Percentiles rank a stretch among this genome's conserved stretches.
These are phyloP conservation scores for Streptanthus diversifolius DNA, from an alignment of 345 rosid genomes.

Conservation along the genomic window DNA sequence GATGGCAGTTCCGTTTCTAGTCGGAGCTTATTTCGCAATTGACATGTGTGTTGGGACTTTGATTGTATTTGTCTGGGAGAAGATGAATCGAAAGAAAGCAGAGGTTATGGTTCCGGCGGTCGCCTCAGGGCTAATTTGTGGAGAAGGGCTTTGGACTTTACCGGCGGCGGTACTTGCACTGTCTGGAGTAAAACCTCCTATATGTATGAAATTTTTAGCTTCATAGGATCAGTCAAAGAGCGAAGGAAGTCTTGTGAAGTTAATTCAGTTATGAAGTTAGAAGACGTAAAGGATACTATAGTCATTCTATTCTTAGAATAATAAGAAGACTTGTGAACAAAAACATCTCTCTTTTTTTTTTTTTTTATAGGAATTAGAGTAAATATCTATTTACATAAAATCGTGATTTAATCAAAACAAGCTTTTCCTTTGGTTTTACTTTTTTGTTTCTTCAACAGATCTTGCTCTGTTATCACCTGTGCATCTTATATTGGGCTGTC, in stretches of 20 bases:
- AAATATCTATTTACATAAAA: conserved; percentile 1
- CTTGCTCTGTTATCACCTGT: neutral
- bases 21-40: conserved; percentile 88
- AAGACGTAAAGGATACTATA: neutral
- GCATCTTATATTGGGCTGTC: neutral
- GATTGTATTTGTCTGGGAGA: conserved; percentile 60
- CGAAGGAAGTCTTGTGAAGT: neutral
- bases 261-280: conserved; percentile 1
- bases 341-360: neutral
- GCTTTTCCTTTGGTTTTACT: neutral
- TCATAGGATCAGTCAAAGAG: conserved; percentile 37
- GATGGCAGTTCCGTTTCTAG: conserved; percentile 77
- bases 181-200: conserved; percentile 77
- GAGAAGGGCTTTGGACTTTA: conserved; percentile 90
- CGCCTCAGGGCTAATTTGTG: conserved; percentile 87
- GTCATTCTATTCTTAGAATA: conserved; percentile 14
- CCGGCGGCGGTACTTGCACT: conserved; percentile 81
- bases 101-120: conserved; percentile 83
- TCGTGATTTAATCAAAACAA: conserved; percentile 8
- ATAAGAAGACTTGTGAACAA: conserved; percentile 4
- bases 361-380: neutral
- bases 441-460: neutral
- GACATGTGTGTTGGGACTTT: conserved; percentile 85
- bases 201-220: conserved; percentile 72
- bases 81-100: conserved; percentile 52